phyloP scores from a whole-genome alignment of 345 rosid genomes.

The Nephelium lappaceum region DNA sequence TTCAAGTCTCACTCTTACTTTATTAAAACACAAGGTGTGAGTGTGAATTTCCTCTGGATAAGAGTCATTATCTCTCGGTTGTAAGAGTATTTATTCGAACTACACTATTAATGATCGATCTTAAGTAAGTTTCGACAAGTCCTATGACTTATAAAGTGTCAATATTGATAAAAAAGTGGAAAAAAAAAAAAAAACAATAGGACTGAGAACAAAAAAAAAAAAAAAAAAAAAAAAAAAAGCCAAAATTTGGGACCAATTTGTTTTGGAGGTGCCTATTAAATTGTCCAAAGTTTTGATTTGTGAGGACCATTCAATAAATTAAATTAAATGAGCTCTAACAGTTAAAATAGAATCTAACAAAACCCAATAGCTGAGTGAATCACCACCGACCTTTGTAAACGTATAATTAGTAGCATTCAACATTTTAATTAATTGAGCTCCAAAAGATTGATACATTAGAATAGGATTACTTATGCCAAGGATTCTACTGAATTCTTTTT shows the following conservation, averaged over 20 bases:
- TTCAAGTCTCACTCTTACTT: no score
- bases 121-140: no score
- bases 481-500: not conserved
- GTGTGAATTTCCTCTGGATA: no score
- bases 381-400: not conserved
- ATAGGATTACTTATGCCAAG: not conserved
- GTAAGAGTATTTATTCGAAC: no score
- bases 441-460: not conserved
- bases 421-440: not conserved
- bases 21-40: no score
- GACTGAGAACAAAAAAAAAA: not conserved
- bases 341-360: not conserved
- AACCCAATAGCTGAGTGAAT: no score
- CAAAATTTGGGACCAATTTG: not conserved
- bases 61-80: no score
- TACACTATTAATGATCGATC: no score
- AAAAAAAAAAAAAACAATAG: not conserved
- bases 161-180: no score
- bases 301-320: not conserved
- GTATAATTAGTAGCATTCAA: not conserved
- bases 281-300: not conserved
- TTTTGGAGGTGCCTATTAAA: not conserved
- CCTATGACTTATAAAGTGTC: no score
- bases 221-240: not conserved
- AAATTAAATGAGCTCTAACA: not conserved